Conservation (phyloP, 2,329 filamentous ascomycete species). For the Aspergillus texensis region DNA sequence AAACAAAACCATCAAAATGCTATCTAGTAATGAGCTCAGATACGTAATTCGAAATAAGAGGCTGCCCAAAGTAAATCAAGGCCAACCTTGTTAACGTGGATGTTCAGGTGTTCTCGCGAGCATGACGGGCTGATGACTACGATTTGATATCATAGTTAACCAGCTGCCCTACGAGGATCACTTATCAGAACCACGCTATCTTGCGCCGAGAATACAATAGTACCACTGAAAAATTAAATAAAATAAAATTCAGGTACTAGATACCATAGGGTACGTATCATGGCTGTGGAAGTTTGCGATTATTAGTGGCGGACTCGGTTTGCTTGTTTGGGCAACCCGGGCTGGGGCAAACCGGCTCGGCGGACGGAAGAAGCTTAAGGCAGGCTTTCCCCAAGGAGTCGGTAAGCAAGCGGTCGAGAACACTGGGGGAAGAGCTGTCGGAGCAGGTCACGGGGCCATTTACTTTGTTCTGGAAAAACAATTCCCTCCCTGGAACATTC, state of each 20-base stretch:
- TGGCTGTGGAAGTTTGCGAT: not conserved
- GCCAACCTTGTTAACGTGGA: not conserved
- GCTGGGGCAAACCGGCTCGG: conserved; percentile 14
- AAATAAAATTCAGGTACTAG: not conserved
- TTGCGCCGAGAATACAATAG: not conserved
- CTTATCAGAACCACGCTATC: not conserved
- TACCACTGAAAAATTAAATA: not conserved
- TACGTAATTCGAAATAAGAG: not conserved
- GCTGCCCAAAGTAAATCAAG: not conserved
- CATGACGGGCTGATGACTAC: conserved; percentile 6
- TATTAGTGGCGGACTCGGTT: conserved; percentile 12
- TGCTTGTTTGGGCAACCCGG: conserved; percentile 20
- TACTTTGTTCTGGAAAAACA: conserved; percentile 5
- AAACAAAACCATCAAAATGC: not conserved
- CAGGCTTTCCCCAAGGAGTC: not conserved
- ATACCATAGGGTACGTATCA: not conserved
- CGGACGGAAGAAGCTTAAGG: conserved; percentile 14
- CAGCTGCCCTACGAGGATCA: not conserved
- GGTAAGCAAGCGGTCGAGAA: conserved; percentile 13
- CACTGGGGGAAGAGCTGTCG: not conserved
- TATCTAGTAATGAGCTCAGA: not conserved
- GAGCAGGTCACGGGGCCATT: conserved; percentile 11
- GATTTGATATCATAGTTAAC: not conserved
- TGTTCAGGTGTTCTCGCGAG: not conserved
- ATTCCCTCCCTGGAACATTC: conserved; percentile 4